Evolutionary conservation across 495 filamentous ascomycete genomes (phyloP).

Genomic region (Xylaria venustula): DNA sequence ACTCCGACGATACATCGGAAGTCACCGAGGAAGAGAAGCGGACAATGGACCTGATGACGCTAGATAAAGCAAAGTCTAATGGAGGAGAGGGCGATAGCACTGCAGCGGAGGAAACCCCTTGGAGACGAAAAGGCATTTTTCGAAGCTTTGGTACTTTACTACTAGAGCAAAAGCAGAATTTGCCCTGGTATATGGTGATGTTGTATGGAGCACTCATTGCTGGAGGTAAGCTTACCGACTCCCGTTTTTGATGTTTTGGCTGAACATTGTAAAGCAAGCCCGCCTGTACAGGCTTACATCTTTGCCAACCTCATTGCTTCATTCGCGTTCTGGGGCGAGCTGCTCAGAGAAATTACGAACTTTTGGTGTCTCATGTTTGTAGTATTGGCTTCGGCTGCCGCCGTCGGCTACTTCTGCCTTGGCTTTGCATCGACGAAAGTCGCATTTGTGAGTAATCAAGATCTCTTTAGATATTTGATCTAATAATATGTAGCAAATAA

Average conservation of each 20-base stretch:
- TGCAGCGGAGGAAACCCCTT: slow-evolving; percentile 14
- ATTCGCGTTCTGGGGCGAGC: slow-evolving; percentile 43
- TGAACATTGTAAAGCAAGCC: slow-evolving; percentile 34
- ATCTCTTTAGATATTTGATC: not conserved
- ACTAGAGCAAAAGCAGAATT: slow-evolving; percentile 45
- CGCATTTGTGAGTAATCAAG: slow-evolving; percentile 43
- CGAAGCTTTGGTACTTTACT: slow-evolving; percentile 45
- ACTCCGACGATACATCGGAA: slow-evolving; percentile 20
- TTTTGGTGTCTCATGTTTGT: slow-evolving; percentile 72
- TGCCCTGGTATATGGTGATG: slow-evolving; percentile 48
- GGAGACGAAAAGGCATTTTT: slow-evolving; percentile 38
- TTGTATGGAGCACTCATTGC: slow-evolving; percentile 48
- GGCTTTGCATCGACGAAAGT: slow-evolving; percentile 52
- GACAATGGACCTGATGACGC: slow-evolving; percentile 38
- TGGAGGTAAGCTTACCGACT: slow-evolving; percentile 52
- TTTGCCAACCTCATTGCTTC: slow-evolving; percentile 50
- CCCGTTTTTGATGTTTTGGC: too few relatives aligned
- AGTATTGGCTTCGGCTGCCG: slow-evolving; percentile 51
- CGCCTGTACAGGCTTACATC: slow-evolving; percentile 50
- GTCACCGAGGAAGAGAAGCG: slow-evolving; percentile 36
- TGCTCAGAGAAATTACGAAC: slow-evolving; percentile 40
- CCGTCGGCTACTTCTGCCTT: slow-evolving; percentile 50
- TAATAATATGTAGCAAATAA: slow-evolving; percentile 37
- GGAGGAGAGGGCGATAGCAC: slow-evolving; percentile 22
- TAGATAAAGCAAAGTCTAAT: slow-evolving; percentile 24